Percentiles rank a stretch among this genome's conserved stretches.
phyloP scores from a whole-genome alignment of 495 filamentous ascomycete species.

The Niebla homalea region DNA sequence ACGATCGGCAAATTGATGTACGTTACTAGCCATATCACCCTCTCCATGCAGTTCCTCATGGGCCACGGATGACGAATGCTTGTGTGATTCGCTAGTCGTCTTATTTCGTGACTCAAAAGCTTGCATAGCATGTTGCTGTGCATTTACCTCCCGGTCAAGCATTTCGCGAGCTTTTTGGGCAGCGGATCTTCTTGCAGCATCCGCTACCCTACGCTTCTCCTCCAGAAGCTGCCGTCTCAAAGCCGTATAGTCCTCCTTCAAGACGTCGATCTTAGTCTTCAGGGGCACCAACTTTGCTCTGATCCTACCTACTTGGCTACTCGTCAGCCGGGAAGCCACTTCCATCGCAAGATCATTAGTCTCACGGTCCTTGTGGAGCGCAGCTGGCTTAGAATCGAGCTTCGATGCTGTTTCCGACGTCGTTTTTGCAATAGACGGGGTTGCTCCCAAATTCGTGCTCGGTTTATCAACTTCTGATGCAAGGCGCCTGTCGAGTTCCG shows the following conservation, averaged over 20 bases:
- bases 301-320: constrained; percentile 6
- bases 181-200: constrained; percentile 27
- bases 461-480: constrained; percentile 11
- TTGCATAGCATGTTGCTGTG: constrained; percentile 18
- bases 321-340: neutral
- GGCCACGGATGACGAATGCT: neutral
- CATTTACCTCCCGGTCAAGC: constrained; percentile 14
- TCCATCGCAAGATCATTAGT: neutral
- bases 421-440: neutral
- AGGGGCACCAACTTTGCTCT: constrained; percentile 15
- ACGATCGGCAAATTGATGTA: constrained; percentile 18
- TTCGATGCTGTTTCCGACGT: neutral
- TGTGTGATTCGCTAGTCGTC: neutral
- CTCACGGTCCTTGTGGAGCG: neutral
- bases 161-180: constrained; percentile 23
- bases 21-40: constrained; percentile 23
- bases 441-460: neutral
- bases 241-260: constrained; percentile 9
- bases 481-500: constrained; percentile 3
- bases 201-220: constrained; percentile 9
- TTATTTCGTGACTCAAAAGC: constrained; percentile 16
- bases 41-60: constrained; percentile 15
- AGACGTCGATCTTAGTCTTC: constrained; percentile 11
- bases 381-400: neutral
- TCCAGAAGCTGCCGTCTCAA: constrained; percentile 7